Evolutionary conservation across 495 filamentous ascomycete genomes (phyloP).

Genomic region (Penicillium lividum): DNA sequence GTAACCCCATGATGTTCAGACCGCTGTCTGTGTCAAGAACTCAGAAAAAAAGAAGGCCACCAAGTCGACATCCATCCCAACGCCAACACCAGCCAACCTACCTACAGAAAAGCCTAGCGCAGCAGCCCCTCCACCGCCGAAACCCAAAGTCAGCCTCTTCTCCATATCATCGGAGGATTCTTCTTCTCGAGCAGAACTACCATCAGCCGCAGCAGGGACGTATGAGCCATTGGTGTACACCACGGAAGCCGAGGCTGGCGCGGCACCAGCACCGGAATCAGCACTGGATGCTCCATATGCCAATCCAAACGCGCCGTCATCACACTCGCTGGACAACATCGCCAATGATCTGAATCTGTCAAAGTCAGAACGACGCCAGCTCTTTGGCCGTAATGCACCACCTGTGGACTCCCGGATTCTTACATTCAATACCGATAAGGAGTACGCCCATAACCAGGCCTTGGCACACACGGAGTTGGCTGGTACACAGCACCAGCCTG

Average conservation of each 20-base stretch:
- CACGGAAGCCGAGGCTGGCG: constrained; percentile 28
- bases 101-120: constrained; percentile 14
- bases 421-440: constrained; percentile 81
- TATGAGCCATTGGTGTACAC: constrained; percentile 57
- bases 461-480: constrained; percentile 54
- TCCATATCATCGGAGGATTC: constrained; percentile 44
- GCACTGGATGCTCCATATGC: constrained; percentile 8
- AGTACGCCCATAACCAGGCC: constrained; percentile 80
- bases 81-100: constrained; percentile 13
- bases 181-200: constrained; percentile 6
- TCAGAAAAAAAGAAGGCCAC: constrained; percentile 59
- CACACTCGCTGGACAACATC: constrained; percentile 55
- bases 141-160: constrained; percentile 64
- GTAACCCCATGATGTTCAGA: constrained; percentile 83
- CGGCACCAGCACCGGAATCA: constrained; percentile 23
- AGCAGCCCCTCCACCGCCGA: constrained; percentile 30
- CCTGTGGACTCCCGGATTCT: constrained; percentile 53
- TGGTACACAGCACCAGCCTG: constrained; percentile 72
- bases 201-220: constrained; percentile 18
- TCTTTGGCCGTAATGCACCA: constrained; percentile 67
- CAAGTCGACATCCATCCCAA: constrained; percentile 17
- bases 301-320: constrained; percentile 20
- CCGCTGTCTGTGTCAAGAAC: constrained; percentile 78
- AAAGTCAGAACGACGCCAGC: constrained; percentile 69
- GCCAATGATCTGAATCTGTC: constrained; percentile 76